Evolutionary conservation across 2,329 filamentous ascomycete genomes (phyloP).

Genomic region (Hypoxylon sp.): DNA sequence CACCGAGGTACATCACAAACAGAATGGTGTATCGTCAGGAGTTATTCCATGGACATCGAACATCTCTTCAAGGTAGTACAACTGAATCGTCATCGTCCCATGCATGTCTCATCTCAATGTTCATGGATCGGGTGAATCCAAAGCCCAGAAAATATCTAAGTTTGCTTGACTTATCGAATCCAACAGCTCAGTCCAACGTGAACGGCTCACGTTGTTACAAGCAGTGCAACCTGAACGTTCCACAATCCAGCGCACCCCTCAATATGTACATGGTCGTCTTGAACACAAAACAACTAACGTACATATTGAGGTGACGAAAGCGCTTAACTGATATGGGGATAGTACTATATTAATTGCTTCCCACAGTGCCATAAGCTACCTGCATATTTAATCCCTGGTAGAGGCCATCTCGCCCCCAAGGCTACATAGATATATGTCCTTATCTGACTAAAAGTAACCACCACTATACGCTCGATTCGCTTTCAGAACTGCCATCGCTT

Average conservation of each 20-base stretch:
- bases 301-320: too few species aligned
- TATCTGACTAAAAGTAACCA: neutral
- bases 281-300: too few species aligned
- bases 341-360: too few species aligned
- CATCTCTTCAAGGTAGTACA: neutral
- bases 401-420: neutral
- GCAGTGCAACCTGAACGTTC: neutral
- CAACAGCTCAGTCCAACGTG: neutral
- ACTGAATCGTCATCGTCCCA: neutral
- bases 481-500: too few species aligned
- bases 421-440: neutral
- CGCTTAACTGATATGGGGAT: too few species aligned
- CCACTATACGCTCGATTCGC: neutral
- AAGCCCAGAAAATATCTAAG: neutral
- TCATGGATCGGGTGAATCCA: neutral
- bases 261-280: too few species aligned
- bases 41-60: neutral
- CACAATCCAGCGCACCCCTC: neutral
- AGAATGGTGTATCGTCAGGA: neutral
- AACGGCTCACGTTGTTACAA: neutral
- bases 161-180: neutral
- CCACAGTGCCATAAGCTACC: too few species aligned
- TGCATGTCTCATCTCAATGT: neutral
- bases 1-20: neutral
- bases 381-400: too few species aligned